Evolutionary conservation across 2,329 filamentous ascomycete genomes (phyloP).

Genomic region (Trichoderma sp.): DNA sequence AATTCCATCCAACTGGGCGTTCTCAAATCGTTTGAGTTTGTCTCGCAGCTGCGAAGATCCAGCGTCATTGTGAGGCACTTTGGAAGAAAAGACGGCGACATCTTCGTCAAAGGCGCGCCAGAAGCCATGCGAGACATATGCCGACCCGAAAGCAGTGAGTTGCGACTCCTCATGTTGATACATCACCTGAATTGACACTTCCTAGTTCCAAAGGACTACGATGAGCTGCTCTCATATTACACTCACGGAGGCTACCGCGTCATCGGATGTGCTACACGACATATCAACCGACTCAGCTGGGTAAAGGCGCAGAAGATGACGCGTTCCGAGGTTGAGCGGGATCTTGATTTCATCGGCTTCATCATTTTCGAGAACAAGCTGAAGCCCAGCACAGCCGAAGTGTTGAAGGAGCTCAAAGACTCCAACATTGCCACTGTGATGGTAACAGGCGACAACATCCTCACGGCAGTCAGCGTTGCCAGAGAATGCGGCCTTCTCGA

Average conservation of each 20-base stretch:
- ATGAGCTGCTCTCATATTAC: constrained; percentile 85
- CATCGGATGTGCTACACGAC: constrained; percentile 90
- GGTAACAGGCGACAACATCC: constrained; percentile 97
- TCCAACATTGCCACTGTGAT: constrained; percentile 90
- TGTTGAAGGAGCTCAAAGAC: constrained; percentile 77
- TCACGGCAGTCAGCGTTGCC: constrained; percentile 94
- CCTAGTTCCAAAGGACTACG: constrained; percentile 79
- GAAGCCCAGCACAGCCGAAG: constrained; percentile 79
- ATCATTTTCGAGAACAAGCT: constrained; percentile 99
- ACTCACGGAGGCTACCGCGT: constrained; percentile 96
- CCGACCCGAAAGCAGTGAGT: constrained; percentile 73
- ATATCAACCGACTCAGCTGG: constrained; percentile 86
- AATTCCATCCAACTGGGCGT: constrained; percentile 82
- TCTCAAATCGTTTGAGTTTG: constrained; percentile 89
- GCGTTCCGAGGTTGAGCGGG: constrained; percentile 78
- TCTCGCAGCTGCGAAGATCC: constrained; percentile 86
- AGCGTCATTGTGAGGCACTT: constrained; percentile 92
- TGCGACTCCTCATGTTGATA: background rate
- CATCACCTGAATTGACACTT: background rate
- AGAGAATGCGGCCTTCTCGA: constrained; percentile 85
- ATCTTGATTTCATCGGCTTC: constrained; percentile 88
- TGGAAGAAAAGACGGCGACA: constrained; percentile 77
- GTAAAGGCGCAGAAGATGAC: constrained; percentile 94
- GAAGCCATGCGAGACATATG: constrained; percentile 97
- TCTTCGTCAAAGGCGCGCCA: constrained; percentile 95